Base-by-base conservation (phyloP, 1,284 basidiomycete genomes). In the Apiotrichum veenhuisii region DNA sequence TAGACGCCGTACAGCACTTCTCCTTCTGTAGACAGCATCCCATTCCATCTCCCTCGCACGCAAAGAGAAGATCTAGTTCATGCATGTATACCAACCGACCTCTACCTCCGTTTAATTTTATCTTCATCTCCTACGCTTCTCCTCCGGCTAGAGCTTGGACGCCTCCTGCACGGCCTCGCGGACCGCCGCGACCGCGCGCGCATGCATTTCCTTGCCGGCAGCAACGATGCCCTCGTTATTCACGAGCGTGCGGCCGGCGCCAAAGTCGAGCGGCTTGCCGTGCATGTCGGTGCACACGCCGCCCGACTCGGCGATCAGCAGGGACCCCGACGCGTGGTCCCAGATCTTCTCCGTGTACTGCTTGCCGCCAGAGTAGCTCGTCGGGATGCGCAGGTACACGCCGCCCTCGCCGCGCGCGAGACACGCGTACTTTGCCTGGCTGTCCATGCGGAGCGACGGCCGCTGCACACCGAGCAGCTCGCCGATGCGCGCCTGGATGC, bases 351-450 rank as follows among this genome's bases (percentile, higher is more conserved):
- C 92, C 60, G 80, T 74, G 73, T 94, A 95, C 15, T 84, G 85
- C 18, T 85, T 83, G 17, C 87, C 85, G 9, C 80, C 76, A 53
- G 68, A 73, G 65, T 77, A 78, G 58, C 76, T 77, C 8, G 87
- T 88, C 0, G 96, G 96, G 80, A 97, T 88, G 26, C 95, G 83
- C 52, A 98, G 80, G 77, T 99, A 98, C 37, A 87, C 85, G 15
- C 87, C 87, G 1, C 92, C 92, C 61, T 96, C 91, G 0, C 93
- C 92, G 42, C 94, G 81, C 2, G 87, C 85, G 18, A 98, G 84
- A 67, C 87, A 87, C 33, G 88, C 87, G 69, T 98, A 98, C 78
- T 98, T 98, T 10, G 93, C 93, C 77, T 98, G 95, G 73, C 89
- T 92, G 75, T 98, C 96, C 92, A 98, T 97, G 27, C 91, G 82